Percentiles rank a stretch among this genome's conserved stretches.
phyloP scores from a whole-genome alignment of 345 rosid species.

The Gossypium arboreum region DNA sequence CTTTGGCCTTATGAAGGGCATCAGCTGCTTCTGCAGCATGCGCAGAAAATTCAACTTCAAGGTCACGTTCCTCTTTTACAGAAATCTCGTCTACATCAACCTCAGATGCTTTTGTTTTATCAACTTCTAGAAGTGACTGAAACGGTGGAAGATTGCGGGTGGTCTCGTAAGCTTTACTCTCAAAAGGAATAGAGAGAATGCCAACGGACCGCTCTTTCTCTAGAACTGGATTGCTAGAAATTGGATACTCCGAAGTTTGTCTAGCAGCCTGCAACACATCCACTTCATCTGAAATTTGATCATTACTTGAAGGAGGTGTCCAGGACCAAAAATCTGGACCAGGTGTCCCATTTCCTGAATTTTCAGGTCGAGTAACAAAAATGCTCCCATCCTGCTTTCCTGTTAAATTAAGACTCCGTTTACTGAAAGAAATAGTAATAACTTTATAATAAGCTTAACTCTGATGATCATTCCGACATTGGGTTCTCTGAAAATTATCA shows the following conservation, averaged over 20 bases:
- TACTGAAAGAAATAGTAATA: neutral
- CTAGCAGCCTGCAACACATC: constrained; percentile 25
- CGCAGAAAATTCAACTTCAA: constrained; percentile 43
- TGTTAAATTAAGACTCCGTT: constrained; percentile 18
- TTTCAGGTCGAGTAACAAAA: constrained; percentile 37
- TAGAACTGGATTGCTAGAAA: constrained; percentile 35
- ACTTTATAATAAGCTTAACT: neutral
- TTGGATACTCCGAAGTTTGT: constrained; percentile 31
- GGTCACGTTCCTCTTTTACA: constrained; percentile 39
- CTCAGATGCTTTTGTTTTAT: constrained; percentile 28
- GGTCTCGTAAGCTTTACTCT: constrained; percentile 49
- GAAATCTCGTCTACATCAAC: constrained; percentile 30
- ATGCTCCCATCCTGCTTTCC: constrained; percentile 38
- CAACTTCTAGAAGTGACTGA: constrained; percentile 57
- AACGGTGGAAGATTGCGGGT: constrained; percentile 56
- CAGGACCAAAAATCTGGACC: constrained; percentile 98
- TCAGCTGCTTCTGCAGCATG: constrained; percentile 79
- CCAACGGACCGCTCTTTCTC: constrained; percentile 57
- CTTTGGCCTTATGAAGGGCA: constrained; percentile 54
- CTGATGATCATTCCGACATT: neutral
- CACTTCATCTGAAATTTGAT: constrained; percentile 16
- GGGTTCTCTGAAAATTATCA: neutral
- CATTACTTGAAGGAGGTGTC: constrained; percentile 56
- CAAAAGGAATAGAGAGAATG: constrained; percentile 62
- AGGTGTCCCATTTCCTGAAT: constrained; percentile 50